Percentiles rank a stretch among this genome's conserved stretches.
These are phyloP conservation scores for Lupinus albus DNA, from an alignment of 306 rosid genomes.

Conservation along the genomic window DNA sequence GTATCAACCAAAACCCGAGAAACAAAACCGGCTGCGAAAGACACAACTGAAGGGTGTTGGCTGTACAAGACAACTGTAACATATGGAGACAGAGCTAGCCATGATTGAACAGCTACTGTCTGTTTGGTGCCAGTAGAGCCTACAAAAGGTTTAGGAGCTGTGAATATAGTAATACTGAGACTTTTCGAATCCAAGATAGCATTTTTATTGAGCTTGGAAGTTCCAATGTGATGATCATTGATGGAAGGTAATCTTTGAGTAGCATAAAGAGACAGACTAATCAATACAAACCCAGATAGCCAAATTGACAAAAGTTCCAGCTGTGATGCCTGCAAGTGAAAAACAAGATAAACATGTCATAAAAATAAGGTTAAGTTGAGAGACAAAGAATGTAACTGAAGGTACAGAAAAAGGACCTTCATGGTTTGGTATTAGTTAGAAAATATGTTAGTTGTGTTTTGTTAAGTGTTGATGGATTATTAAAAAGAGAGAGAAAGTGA, in stretches of 20 bases:
- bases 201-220: conserved; percentile 29
- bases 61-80: conserved; percentile 64
- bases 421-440: conserved; percentile 49
- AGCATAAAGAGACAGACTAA: conserved; percentile 68
- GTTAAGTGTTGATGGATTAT: conserved; percentile 26
- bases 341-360: conserved; percentile 22
- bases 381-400: conserved; percentile 10
- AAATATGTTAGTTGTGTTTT: conserved; percentile 27
- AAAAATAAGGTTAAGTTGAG: conserved; percentile 19
- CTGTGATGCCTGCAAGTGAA: conserved; percentile 54
- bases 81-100: conserved; percentile 76
- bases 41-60: conserved; percentile 68
- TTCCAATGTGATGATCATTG: conserved; percentile 43
- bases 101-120: conserved; percentile 68
- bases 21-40: conserved; percentile 55
- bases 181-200: conserved; percentile 32
- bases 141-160: conserved; percentile 74
- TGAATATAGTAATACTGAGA: conserved; percentile 63
- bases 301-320: conserved; percentile 73
- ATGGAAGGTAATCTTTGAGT: conserved; percentile 65
- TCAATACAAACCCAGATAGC: conserved; percentile 72
- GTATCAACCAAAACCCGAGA: conserved; percentile 73
- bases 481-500: conserved; percentile 40
- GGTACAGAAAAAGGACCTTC: conserved; percentile 58
- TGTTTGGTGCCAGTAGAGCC: conserved; percentile 65